phyloP scores from a whole-genome alignment of 169 alveolate species.

The Cytauxzoon felis region DNA sequence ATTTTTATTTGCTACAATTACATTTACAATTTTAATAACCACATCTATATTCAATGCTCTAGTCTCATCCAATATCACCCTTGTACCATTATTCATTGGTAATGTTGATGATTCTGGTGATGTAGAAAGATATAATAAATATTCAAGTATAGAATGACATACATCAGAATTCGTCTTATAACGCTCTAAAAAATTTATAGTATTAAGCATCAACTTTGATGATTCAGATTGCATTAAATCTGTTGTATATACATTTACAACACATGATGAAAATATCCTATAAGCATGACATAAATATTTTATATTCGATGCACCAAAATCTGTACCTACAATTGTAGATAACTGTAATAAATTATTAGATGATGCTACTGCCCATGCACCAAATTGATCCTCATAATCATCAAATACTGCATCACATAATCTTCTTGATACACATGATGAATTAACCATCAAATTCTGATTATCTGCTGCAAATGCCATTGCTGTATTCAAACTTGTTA shows the following conservation, averaged over 20 bases:
- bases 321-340: slow-evolving; percentile 70
- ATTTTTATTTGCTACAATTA: slow-evolving; percentile 37
- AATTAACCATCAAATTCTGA: slow-evolving; percentile 67
- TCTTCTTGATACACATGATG: slow-evolving; percentile 67
- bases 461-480: slow-evolving; percentile 73
- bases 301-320: slow-evolving; percentile 67
- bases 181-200: slow-evolving; percentile 45
- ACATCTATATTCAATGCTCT: slow-evolving; percentile 9
- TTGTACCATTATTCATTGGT: slow-evolving; percentile 1
- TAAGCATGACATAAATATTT: slow-evolving; percentile 74
- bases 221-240: slow-evolving; percentile 54
- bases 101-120: slow-evolving; percentile 17
- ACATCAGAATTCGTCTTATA: slow-evolving; percentile 51
- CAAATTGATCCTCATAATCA: slow-evolving; percentile 84
- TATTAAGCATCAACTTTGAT: slow-evolving; percentile 20
- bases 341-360: slow-evolving; percentile 80
- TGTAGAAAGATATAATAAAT: slow-evolving; percentile 26
- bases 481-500: slow-evolving; percentile 73
- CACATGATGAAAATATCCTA: slow-evolving; percentile 77
- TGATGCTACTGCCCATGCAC: slow-evolving; percentile 89
- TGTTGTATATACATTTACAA: slow-evolving; percentile 72
- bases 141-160: slow-evolving; percentile 33
- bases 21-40: slow-evolving; percentile 2
- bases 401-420: slow-evolving; percentile 72
- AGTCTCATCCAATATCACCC: neutral